Conservation (phyloP, 2,329 filamentous ascomycete species). For the Knufia fluminis region DNA sequence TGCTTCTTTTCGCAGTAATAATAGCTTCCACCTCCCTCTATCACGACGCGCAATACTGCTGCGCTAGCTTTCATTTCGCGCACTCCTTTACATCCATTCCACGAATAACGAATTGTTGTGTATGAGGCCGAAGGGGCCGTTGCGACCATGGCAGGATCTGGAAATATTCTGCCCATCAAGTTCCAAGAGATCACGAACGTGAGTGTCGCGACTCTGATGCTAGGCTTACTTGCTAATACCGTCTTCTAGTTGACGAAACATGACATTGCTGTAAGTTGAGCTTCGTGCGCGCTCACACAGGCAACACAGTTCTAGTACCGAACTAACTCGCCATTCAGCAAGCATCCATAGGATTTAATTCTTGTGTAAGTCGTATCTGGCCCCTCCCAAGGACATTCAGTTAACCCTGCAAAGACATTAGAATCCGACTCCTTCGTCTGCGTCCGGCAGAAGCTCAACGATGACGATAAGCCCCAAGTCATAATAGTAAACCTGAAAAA, state of each 20-base stretch:
- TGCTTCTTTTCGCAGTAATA: slow-evolving; percentile 12
- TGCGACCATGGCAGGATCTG: slow-evolving; percentile 46
- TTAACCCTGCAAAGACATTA: slow-evolving; percentile 58
- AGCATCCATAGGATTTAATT: slow-evolving; percentile 73
- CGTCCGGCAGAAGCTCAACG: slow-evolving; percentile 85
- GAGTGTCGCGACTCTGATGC: slow-evolving; percentile 22
- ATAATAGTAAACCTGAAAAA: slow-evolving; percentile 98
- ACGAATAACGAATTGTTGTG: slow-evolving; percentile 12
- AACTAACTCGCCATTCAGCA: slow-evolving; percentile 39
- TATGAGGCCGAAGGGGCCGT: slow-evolving; percentile 24
- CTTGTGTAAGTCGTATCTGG: slow-evolving; percentile 56
- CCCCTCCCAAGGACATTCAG: slow-evolving; percentile 18
- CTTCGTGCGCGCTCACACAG: slow-evolving; percentile 17
- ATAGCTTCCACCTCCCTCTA: slow-evolving; percentile 10
- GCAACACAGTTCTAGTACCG: slow-evolving; percentile 6
- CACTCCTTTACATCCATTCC: not conserved
- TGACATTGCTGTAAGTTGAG: slow-evolving; percentile 44
- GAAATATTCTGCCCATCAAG: slow-evolving; percentile 67
- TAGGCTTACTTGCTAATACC: slow-evolving; percentile 30
- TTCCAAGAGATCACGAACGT: slow-evolving; percentile 85
- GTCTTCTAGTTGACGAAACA: slow-evolving; percentile 41
- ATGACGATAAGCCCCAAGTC: slow-evolving; percentile 78
- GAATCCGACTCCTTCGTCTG: slow-evolving; percentile 97
- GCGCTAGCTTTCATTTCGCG: slow-evolving; percentile 9
- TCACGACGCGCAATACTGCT: slow-evolving; percentile 9